A percentile compares a stretch with the other conserved stretches of the same genome.
Evolutionary conservation across 108 stramenopile genomes (phyloP).

Genomic region (Skeletonema grethae): DNA sequence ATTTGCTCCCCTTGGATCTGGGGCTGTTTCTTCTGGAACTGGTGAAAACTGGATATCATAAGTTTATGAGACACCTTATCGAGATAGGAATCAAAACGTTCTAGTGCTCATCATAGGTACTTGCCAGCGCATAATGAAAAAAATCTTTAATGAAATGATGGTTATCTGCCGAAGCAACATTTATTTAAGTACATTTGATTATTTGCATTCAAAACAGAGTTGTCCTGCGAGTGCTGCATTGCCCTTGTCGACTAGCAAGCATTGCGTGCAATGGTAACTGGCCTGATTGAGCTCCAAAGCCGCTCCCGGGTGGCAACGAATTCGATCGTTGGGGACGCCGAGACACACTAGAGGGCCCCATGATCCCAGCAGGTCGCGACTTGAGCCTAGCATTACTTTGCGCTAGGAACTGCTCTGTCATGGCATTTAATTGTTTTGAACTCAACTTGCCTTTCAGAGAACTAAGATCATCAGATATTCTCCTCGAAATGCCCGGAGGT

Average conservation of each 20-base stretch:
- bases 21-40: conserved; percentile 34
- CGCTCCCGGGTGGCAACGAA: not conserved
- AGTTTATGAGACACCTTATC: not conserved
- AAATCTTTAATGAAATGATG: conserved; percentile 4
- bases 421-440: conserved; percentile 17
- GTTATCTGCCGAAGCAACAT: not conserved
- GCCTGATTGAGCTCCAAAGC: not conserved
- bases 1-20: conserved; percentile 78
- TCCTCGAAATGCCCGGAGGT: not conserved
- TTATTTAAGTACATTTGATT: no score
- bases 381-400: conserved; percentile 19
- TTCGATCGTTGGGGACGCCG: not conserved
- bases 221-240: not conserved
- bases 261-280: not conserved
- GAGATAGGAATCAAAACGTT: not conserved
- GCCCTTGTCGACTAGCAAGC: not conserved
- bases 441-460: not conserved
- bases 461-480: not conserved
- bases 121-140: not conserved
- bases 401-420: conserved; percentile 33
- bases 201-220: not conserved
- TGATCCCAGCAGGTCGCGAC: not conserved
- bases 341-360: not conserved
- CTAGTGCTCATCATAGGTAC: not conserved
- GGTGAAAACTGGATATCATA: not conserved